phyloP scores from a whole-genome alignment of 345 rosid genomes.

The Lepidium africanum region DNA sequence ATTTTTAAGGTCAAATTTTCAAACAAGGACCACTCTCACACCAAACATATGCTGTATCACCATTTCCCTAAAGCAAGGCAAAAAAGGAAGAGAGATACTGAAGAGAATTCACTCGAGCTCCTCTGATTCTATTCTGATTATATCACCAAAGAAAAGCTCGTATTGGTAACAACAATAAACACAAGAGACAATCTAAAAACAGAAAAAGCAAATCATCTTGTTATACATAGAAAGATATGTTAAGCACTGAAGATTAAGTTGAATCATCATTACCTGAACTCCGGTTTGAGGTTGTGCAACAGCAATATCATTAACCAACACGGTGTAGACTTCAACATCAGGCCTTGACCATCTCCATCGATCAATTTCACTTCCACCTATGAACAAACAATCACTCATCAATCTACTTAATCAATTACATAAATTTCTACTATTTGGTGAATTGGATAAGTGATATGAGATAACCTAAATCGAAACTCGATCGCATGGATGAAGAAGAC shows the following conservation, averaged over 20 bases:
- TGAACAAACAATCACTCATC: no score
- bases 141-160: slow-evolving; percentile 88
- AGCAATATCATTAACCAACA: slow-evolving; percentile 28
- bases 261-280: slow-evolving; percentile 49
- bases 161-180: slow-evolving; percentile 85
- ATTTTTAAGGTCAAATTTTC: not conserved
- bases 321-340: no score
- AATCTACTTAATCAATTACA: no score
- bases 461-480: no score
- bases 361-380: no score
- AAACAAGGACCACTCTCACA: not conserved
- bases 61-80: not conserved
- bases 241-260: not conserved
- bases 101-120: slow-evolving; percentile 72
- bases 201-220: not conserved
- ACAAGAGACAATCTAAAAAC: slow-evolving; percentile 72
- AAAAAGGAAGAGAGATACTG: not conserved
- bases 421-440: no score
- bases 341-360: no score
- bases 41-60: not conserved
- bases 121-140: slow-evolving; percentile 64
- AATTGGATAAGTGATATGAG: no score
- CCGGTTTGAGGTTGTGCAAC: slow-evolving; percentile 93
- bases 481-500: no score
- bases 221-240: not conserved